Evolutionary conservation across 805 yeast species (phyloP).

Genomic region (Naumovozyma baii): DNA sequence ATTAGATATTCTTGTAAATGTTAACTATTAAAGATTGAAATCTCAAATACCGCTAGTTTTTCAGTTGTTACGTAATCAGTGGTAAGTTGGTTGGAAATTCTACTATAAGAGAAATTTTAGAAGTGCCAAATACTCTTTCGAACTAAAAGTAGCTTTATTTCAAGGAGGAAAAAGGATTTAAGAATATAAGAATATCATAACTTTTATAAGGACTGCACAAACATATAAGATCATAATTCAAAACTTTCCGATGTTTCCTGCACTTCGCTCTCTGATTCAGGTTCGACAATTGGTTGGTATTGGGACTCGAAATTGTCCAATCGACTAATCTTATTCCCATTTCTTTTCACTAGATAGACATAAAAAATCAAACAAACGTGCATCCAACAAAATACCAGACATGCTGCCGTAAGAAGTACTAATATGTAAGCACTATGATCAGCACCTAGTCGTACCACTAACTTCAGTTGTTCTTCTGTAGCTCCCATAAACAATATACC

Average conservation of each 20-base stretch:
- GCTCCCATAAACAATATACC: constrained; percentile 89
- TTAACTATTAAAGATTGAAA: too few relatives aligned
- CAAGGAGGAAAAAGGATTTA: too few relatives aligned
- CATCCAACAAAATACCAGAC: constrained; percentile 59
- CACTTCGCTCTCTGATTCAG: background rate
- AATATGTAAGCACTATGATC: constrained; percentile 80
- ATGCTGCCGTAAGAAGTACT: constrained; percentile 62
- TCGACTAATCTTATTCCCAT: constrained; percentile 8
- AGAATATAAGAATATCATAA: too few relatives aligned
- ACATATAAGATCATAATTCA: constrained; percentile 1
- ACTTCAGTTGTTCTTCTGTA: constrained; percentile 71
- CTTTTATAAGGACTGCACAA: too few relatives aligned
- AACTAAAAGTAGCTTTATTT: too few relatives aligned
- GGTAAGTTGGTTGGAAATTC: too few relatives aligned
- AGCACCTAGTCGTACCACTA: constrained; percentile 65
- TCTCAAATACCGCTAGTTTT: too few relatives aligned
- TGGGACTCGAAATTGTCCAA: constrained; percentile 7
- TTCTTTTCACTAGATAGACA: constrained; percentile 30
- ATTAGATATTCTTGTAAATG: too few relatives aligned
- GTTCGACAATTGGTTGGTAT: constrained; percentile 4
- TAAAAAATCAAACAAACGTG: constrained; percentile 51
- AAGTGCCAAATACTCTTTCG: too few relatives aligned
- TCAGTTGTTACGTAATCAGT: too few relatives aligned
- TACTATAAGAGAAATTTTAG: too few relatives aligned
- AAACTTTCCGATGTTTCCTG: background rate